Base-by-base conservation (phyloP, 306 rosid genomes). In the Cicer cuneatum region DNA sequence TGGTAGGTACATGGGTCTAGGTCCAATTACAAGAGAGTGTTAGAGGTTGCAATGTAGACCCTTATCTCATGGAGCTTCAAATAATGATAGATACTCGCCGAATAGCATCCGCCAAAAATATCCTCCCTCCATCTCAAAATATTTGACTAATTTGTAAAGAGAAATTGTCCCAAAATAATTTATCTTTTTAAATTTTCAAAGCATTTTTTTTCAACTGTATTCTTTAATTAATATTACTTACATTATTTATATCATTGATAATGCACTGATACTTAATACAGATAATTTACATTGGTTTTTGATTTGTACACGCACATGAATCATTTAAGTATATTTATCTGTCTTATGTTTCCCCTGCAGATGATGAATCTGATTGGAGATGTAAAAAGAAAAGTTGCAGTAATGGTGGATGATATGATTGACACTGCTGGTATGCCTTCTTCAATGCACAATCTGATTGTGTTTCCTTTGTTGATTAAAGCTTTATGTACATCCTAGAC, bases 391-490 rank as follows among this genome's bases (percentile, higher is more conserved):
- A 94, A 94, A 84, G 97, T 94, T 86, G 99, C 99, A 1, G 95
- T 94, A 51, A 94, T 92, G 99, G 90, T 92, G 83, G 99, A 94
- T 81, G 99, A 94, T 78, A 94, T 94, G 97, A 94, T 94, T 76
- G 99, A 94, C 87, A 94, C 99, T 73, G 99, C 97, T 79, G 99
- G 99, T 94, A 74, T 80, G 92, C 73, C 18, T 69, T 74, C 39
- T 38, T 76, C 59, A 18, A 39, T 79, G 18, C 56, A 64, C 56
- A 61, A 57, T 60, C 66, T 66, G 19, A 7, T 68, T 63, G 38
- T 43, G 40, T 70, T 63, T 51, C 13, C 48, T 38, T 62, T 37
- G 45, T 56, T 62, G 24, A 35, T 40, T 38, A 39, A 60, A 53
- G 18, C 41, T 24, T 49, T 58, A 53, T 48, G 3, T 18, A n/a